phyloP scores from a whole-genome alignment of 176 grass and related monocot genomes.

The Oryza glaberrima region DNA sequence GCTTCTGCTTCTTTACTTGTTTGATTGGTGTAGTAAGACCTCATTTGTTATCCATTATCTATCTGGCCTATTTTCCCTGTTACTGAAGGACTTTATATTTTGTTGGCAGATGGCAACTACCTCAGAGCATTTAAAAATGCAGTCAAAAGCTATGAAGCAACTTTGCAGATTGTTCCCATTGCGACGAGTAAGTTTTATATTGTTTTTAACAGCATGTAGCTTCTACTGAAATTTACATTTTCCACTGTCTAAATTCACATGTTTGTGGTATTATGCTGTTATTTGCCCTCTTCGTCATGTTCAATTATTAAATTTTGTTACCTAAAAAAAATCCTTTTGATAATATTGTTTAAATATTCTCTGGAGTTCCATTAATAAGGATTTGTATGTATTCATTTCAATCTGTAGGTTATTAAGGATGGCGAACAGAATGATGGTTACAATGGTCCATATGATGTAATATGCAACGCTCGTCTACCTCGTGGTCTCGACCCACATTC shows the following conservation, averaged over 20 bases:
- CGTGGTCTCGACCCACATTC: constrained; percentile 90
- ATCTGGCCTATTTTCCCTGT: background rate
- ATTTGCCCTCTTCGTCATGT: background rate
- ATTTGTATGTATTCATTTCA: constrained; percentile 35
- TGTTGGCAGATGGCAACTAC: constrained; percentile 81
- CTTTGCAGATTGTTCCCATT: constrained; percentile 86
- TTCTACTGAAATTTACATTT: constrained; percentile 15
- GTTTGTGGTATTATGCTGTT: background rate
- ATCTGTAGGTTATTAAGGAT: constrained; percentile 80
- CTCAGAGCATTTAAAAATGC: constrained; percentile 71
- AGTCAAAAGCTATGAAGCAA: constrained; percentile 89
- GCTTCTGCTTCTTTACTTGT: constrained; percentile 5
- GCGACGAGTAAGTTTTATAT: constrained; percentile 62
- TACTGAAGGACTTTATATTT: constrained; percentile 22
- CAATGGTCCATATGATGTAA: constrained; percentile 75
- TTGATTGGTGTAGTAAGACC: background rate
- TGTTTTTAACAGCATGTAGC: constrained; percentile 15
- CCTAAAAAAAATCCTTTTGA: constrained; percentile 10
- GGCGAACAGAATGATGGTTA: constrained; percentile 75
- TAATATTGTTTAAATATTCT: constrained; percentile 7
- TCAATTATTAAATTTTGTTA: background rate
- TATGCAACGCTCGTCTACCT: constrained; percentile 77
- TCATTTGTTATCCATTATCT: constrained; percentile 8
- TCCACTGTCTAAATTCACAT: background rate
- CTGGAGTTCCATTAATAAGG: constrained; percentile 9